A percentile compares a stretch with the other conserved stretches of the same genome.
Evolutionary conservation across 2,329 filamentous ascomycete genomes (phyloP).

Genomic region (Fusarium compactum): DNA sequence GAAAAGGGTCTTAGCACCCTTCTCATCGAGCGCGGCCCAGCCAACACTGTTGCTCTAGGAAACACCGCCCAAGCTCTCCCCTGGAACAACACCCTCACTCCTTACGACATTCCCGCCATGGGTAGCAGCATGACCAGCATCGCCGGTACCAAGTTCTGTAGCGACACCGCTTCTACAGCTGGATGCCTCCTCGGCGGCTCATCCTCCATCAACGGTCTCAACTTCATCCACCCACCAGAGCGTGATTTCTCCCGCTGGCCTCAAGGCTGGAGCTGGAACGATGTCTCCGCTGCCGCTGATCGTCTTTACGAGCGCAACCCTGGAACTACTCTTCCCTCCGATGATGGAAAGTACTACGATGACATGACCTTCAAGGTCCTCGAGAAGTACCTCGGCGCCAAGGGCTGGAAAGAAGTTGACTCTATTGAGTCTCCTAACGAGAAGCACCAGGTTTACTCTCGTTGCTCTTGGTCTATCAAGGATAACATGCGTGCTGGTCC

Average conservation of each 20-base stretch:
- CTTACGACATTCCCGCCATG: slow-evolving; percentile 44
- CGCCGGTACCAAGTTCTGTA: slow-evolving; percentile 44
- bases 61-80: slow-evolving; percentile 33
- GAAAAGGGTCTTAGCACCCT: slow-evolving; percentile 44
- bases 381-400: slow-evolving; percentile 65
- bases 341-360: slow-evolving; percentile 74
- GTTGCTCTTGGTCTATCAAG: slow-evolving; percentile 76
- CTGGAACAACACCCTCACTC: slow-evolving; percentile 43
- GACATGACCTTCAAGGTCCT: slow-evolving; percentile 74
- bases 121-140: slow-evolving; percentile 44
- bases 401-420: slow-evolving; percentile 73
- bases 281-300: slow-evolving; percentile 41
- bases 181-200: slow-evolving; percentile 45
- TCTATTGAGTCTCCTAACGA: slow-evolving; percentile 70
- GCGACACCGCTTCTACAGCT: slow-evolving; percentile 44
- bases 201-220: slow-evolving; percentile 46
- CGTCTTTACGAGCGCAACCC: slow-evolving; percentile 55
- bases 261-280: slow-evolving; percentile 39
- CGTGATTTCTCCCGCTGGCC: slow-evolving; percentile 47
- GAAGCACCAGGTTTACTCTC: slow-evolving; percentile 75
- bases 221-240: slow-evolving; percentile 46
- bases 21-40: slow-evolving; percentile 45
- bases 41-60: slow-evolving; percentile 45
- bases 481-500: slow-evolving; percentile 76
- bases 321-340: slow-evolving; percentile 73